Conservation (phyloP, 2,329 filamentous ascomycete genomes). For the Metarhizium humberi region DNA sequence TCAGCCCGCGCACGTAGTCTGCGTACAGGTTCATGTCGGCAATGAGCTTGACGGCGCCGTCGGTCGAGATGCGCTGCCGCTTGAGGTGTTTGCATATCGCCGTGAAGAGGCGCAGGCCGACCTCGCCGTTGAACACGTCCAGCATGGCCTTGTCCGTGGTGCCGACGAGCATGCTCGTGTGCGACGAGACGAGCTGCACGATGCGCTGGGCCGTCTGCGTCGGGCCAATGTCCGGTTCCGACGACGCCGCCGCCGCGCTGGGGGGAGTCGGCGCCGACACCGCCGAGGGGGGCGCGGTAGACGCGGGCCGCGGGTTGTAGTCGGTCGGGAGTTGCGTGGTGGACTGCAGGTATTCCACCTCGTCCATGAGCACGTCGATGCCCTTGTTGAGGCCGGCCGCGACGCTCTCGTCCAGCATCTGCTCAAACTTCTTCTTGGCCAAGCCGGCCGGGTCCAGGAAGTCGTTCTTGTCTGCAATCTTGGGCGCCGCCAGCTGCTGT, state of each 20-base stretch:
- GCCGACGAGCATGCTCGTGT: constrained; percentile 87
- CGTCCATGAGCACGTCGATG: constrained; percentile 96
- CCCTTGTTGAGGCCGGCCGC: constrained; percentile 94
- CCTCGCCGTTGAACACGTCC: constrained; percentile 97
- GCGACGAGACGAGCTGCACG: constrained; percentile 75
- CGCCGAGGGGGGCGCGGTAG: constrained; percentile 13
- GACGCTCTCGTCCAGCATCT: constrained; percentile 95
- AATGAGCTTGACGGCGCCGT: constrained; percentile 85
- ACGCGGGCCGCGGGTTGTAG: constrained; percentile 62
- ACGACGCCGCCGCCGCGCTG: constrained; percentile 17
- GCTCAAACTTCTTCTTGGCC: constrained; percentile 97
- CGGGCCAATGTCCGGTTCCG: constrained; percentile 48
- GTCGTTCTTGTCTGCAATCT: constrained; percentile 84
- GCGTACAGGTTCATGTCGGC: constrained; percentile 95
- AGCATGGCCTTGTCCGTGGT: constrained; percentile 97
- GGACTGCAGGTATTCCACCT: constrained; percentile 90
- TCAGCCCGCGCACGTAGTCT: constrained; percentile 70
- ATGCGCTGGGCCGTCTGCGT: constrained; percentile 72
- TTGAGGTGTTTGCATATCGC: constrained; percentile 96
- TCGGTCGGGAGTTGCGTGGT: constrained; percentile 80
- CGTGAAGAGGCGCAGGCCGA: constrained; percentile 84
- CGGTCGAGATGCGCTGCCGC: constrained; percentile 82
- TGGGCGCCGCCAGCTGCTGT: constrained; percentile 77
- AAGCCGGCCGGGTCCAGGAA: constrained; percentile 87
- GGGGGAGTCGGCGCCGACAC: constrained; percentile 7